Conservation (phyloP, 129 eudicot species). For the Gnaphalium uliginosum region DNA sequence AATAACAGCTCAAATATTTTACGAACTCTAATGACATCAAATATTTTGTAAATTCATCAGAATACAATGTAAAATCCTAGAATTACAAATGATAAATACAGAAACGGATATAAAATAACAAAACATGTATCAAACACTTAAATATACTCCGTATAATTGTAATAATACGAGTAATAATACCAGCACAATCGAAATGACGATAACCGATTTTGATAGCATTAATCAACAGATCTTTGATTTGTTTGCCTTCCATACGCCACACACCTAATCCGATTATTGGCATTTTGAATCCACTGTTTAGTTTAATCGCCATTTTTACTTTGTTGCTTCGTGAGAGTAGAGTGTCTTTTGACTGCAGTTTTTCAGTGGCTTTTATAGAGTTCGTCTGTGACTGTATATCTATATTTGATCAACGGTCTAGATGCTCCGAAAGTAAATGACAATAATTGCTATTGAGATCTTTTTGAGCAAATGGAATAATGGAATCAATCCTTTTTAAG, state of each 20-base stretch:
- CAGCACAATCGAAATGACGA: conserved; percentile 93
- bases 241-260: conserved; percentile 89
- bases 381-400: not conserved
- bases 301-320: conserved; percentile 47
- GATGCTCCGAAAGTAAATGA: conserved; percentile 10
- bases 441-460: not conserved
- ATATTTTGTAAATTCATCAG: no score
- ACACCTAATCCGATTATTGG: conserved; percentile 86
- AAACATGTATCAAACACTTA: no score
- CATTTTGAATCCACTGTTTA: conserved; percentile 83
- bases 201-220: conserved; percentile 80
- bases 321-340: not conserved
- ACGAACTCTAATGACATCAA: no score
- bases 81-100: no score
- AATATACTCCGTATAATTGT: no score
- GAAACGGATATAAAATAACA: not conserved
- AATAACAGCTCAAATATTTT: not conserved
- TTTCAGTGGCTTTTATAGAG: not conserved
- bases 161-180: no score
- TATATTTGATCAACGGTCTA: conserved; percentile 25
- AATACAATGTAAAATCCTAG: no score
- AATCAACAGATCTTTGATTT: conserved; percentile 60
- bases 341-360: conserved; percentile 9
- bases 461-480: not conserved
- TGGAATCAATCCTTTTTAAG: not conserved